phyloP scores from a whole-genome alignment of 306 rosid species.

The Lathyrus sativus region DNA sequence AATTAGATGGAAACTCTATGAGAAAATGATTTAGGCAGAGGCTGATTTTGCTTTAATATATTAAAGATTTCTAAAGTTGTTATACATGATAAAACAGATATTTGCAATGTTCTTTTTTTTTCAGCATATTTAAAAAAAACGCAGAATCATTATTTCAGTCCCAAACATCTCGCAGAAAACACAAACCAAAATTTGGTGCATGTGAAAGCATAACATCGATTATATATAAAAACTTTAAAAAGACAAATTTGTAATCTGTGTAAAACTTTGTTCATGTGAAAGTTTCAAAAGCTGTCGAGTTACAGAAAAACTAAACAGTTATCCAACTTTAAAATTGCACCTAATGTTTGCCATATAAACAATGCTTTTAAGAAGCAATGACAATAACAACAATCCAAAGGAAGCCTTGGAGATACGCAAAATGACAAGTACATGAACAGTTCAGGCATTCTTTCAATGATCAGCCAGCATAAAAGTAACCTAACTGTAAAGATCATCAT shows the following conservation, averaged over 20 bases:
- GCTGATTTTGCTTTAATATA: too few species aligned
- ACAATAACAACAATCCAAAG: constrained; percentile 38
- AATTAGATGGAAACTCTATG: too few species aligned
- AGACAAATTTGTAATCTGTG: neutral
- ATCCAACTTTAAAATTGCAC: constrained; percentile 19
- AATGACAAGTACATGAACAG: constrained; percentile 31
- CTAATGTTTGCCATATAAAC: constrained; percentile 36
- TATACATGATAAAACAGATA: neutral
- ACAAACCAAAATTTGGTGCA: neutral
- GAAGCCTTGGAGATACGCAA: constrained; percentile 29
- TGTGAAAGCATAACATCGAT: neutral
- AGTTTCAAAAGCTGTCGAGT: constrained; percentile 27
- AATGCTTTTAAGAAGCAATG: constrained; percentile 31
- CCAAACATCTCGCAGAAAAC: neutral
- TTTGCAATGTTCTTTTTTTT: too few species aligned
- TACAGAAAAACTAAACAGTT: constrained; percentile 12
- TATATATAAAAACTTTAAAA: neutral
- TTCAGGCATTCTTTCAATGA: neutral
- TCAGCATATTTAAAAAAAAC: neutral
- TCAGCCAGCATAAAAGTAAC: constrained; percentile 1
- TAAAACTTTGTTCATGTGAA: constrained; percentile 14
- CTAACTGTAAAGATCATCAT: constrained; percentile 94
- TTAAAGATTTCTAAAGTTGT: too few species aligned
- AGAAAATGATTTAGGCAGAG: too few species aligned
- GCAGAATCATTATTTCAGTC: neutral